Evolutionary conservation across 805 yeast genomes (phyloP), one percentile per base, ranked within the genome.

Genomic region (Kodamaea neixiangensis): DNA sequence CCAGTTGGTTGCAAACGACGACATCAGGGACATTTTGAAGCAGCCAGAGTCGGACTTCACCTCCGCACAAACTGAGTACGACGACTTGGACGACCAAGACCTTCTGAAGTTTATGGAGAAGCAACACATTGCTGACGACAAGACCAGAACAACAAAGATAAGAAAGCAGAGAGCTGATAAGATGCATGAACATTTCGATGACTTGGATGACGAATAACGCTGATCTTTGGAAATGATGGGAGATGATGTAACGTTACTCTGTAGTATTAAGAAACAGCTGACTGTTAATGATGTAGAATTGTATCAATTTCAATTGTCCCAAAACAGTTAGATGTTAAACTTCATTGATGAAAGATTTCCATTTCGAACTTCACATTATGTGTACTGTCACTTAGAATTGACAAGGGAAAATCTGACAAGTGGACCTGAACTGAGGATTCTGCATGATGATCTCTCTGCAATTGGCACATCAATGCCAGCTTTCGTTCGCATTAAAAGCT

Each of bases 1-100:
- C 51, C 84, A 81, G 58, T 67, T 79, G 29, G 71, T 75, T 6
- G 60, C 68, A 5, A 76, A 73, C 54, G 63, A 63, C 1, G 58
- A 58, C 9, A 60, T 76, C 15, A 59, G 68, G 41, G 73, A 67
- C 39, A 61, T 73, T n/a, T 64, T 75, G 55, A 66, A 58, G 46
- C 75, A 68, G 47, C 73, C 75, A 7, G 58, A 49, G 3, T 7
- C 21, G 4, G 54, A 51, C 18, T 54, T 46, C 40, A 40, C 41
- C 35, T 35, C 40, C 22, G 10, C 39, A 9, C n/a, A 33, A 7
- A 35, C 21, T 18, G 47, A 46, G 1, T 43, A 13, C 3, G 51
- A 47, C n/a, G 52, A 52, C 2, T 21, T 35, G 5, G 57, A 54
- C 20, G 52, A 46, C 10, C 39, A 15, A 49, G 50, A 18, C n/a